Evolutionary conservation across 371 early-diverging fungal genomes (phyloP), one percentile per base, ranked within the genome.

Genomic region (Saksenaea vasiformis): DNA sequence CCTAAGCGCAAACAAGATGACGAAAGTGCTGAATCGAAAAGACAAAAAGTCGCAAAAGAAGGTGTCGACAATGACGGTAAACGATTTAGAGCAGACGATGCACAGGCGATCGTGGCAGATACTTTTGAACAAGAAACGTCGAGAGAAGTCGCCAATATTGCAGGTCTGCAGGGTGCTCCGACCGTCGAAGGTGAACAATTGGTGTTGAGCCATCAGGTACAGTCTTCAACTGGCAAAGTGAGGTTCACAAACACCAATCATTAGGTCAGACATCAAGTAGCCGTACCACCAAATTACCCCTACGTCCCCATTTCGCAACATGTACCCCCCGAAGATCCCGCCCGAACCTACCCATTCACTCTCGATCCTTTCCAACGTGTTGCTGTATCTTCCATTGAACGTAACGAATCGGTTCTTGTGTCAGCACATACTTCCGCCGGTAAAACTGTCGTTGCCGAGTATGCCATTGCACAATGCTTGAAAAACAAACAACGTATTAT

Each of bases 371-470:
- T 99, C 87, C 99, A 99, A 72, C 86, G 91, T 60, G 92, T 95
- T 4, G 86, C 99, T 7, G 90, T 99, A 5, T 80, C 85, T 60
- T 93, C 94, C 38, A 96, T 99, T 53, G 94, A 99, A 68, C 85
- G 98, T 51, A 91, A 94, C 62, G 99, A 99, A 76, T 96, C 96
- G 15, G 98, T 99, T 1, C 76, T 99, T 54, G 99, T 99, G 1
- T 89, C 95, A 61, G 99, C 99, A 1, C 99, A 99, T 67, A 99
- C 99, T 1, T 94, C 94, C 24, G 99, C 99, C 15, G 99, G 99
- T 64, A 99, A 99, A 77, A 99, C 99, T 0, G 99, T 99, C 1
- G 98, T 99, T 3, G 99, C 99, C 19, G 99, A 99, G 78, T 99
- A 99, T 79, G 99, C 99, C 0, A 99, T 99, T 73, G 99, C 99